phyloP scores from a whole-genome alignment of 192 early-diverging fungal species.

The Umbelopsis vinacea region DNA sequence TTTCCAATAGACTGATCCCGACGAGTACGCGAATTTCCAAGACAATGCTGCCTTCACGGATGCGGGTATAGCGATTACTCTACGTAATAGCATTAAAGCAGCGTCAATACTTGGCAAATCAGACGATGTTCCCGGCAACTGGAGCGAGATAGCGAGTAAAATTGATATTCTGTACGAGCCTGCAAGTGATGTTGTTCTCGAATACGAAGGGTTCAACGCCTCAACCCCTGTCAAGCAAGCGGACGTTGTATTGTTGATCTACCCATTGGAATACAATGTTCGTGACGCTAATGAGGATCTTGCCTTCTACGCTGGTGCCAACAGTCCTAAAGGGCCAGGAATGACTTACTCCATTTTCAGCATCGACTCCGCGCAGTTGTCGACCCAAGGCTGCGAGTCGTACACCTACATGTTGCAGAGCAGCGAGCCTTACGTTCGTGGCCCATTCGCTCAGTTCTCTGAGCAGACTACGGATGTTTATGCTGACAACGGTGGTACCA shows the following conservation, averaged over 20 bases:
- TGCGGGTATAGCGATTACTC: conserved; percentile 33
- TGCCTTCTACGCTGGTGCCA: conserved; percentile 40
- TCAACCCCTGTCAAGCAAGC: conserved; percentile 43
- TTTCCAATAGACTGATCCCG: conserved; percentile 32
- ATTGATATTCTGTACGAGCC: conserved; percentile 35
- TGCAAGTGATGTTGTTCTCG: conserved; percentile 30
- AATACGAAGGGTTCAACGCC: conserved; percentile 45
- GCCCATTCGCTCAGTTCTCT: conserved; percentile 40
- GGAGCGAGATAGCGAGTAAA: conserved; percentile 39
- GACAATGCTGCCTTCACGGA: conserved; percentile 41
- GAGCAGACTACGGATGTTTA: conserved; percentile 39
- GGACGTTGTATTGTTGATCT: conserved; percentile 39
- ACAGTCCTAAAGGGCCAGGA: conserved; percentile 41
- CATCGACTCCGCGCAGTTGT: conserved; percentile 38
- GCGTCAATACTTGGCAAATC: conserved; percentile 33
- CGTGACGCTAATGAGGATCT: conserved; percentile 27
- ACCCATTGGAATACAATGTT: conserved; percentile 37
- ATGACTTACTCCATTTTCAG: conserved; percentile 47
- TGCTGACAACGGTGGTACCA: conserved; percentile 38
- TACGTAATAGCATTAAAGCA: conserved; percentile 38
- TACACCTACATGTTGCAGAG: conserved; percentile 40
- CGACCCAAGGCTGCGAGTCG: conserved; percentile 38
- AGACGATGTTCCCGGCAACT: conserved; percentile 25
- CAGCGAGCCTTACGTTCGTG: conserved; percentile 42
- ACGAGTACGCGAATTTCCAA: conserved; percentile 40